Evolutionary conservation across 169 alveolate species (phyloP).

Genomic region (Eimeria brunetti): DNA sequence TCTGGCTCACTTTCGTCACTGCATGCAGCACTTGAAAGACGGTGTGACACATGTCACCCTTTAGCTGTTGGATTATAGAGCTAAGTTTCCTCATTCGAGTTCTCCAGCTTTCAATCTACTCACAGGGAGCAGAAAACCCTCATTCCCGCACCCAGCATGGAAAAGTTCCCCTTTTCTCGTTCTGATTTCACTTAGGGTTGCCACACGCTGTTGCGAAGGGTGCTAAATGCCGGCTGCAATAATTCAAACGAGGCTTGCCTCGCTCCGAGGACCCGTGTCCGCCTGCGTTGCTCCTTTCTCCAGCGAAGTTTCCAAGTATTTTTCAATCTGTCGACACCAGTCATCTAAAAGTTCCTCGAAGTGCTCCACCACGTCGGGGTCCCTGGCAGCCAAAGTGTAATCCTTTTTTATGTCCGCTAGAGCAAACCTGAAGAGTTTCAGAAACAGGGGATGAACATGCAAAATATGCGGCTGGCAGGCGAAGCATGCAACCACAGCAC

Average conservation of each 20-base stretch:
- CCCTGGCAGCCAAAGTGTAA: constrained; percentile 38
- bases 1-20: constrained; percentile 70
- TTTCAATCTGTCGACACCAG: constrained; percentile 80
- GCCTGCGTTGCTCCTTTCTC: constrained; percentile 32
- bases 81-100: constrained; percentile 93
- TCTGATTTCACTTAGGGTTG: neutral
- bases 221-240: neutral
- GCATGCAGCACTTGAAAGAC: constrained; percentile 88
- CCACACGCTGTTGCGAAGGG: neutral
- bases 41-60: constrained; percentile 90
- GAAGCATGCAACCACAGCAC: neutral
- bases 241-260: constrained; percentile 16
- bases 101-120: constrained; percentile 95
- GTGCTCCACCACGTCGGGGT: constrained; percentile 71
- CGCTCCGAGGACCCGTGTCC: constrained; percentile 80
- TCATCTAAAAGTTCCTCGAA: constrained; percentile 78
- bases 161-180: neutral
- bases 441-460: neutral
- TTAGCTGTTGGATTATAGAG: constrained; percentile 92
- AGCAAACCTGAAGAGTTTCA: constrained; percentile 12
- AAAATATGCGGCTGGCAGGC: neutral
- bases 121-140: constrained; percentile 33
- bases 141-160: neutral
- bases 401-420: constrained; percentile 22
- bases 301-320: constrained; percentile 56